phyloP scores from a whole-genome alignment of 148 eudicot species.

The Cornus controversa region DNA sequence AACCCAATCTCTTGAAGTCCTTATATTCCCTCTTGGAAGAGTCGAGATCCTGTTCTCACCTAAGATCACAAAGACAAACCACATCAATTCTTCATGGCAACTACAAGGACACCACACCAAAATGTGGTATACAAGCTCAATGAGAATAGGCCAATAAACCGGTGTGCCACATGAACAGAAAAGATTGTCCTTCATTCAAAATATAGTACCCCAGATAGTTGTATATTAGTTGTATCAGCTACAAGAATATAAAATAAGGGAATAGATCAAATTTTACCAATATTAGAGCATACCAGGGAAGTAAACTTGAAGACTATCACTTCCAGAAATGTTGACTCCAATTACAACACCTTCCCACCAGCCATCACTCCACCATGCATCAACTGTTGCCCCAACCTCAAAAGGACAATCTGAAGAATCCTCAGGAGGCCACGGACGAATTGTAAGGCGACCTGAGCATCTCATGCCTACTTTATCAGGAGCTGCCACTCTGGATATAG shows the following conservation, averaged over 20 bases:
- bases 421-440: constrained; percentile 37
- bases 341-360: constrained; percentile 54
- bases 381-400: constrained; percentile 41
- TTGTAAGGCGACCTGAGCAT: constrained; percentile 31
- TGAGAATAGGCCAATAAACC: not conserved
- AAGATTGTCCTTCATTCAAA: not conserved
- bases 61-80: constrained; percentile 1
- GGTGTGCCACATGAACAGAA: not conserved
- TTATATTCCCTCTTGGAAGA: constrained; percentile 16
- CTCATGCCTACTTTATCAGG: constrained; percentile 37
- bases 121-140: not conserved
- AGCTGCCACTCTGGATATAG: constrained; percentile 33
- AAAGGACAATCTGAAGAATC: constrained; percentile 16
- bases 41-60: constrained; percentile 28
- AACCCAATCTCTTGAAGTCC: constrained; percentile 49
- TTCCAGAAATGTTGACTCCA: constrained; percentile 12
- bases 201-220: not conserved
- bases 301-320: constrained; percentile 30
- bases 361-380: constrained; percentile 45
- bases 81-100: not conserved
- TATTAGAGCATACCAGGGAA: constrained; percentile 32
- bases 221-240: not conserved
- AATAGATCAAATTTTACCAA: not conserved
- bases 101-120: not conserved
- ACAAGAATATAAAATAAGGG: not conserved